These are phyloP conservation scores for Lactarius psammicola DNA, from an alignment of 768 basidiomycete genomes.

Conservation along the genomic window DNA sequence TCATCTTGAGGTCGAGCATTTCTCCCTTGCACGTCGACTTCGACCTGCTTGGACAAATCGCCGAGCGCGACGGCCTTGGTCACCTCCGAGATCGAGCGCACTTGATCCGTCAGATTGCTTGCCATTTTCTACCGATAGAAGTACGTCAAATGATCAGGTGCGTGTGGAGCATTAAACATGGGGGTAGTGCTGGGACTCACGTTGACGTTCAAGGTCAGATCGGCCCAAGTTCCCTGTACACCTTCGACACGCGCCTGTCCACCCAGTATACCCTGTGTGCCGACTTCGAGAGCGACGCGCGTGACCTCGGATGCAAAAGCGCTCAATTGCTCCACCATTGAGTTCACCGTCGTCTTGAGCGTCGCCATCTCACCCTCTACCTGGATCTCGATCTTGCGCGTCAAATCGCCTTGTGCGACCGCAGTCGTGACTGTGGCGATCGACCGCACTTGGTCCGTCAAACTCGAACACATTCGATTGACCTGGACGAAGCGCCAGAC, in stretches of 20 bases:
- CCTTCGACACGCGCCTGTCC: slow-evolving; percentile 86
- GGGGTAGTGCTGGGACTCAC: slow-evolving; percentile 47
- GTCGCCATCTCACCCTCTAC: slow-evolving; percentile 83
- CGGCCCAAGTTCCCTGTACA: slow-evolving; percentile 89
- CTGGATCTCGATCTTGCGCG: slow-evolving; percentile 86
- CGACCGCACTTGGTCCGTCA: slow-evolving; percentile 74
- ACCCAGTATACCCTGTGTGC: slow-evolving; percentile 83
- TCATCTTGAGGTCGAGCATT: slow-evolving; percentile 82
- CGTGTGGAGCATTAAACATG: neutral
- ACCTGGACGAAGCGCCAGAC: slow-evolving; percentile 42
- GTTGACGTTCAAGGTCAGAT: slow-evolving; percentile 84
- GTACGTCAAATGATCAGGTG: neutral
- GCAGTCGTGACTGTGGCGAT: slow-evolving; percentile 83
- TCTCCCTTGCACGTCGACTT: slow-evolving; percentile 94
- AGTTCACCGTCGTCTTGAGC: slow-evolving; percentile 77
- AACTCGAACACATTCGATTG: slow-evolving; percentile 72
- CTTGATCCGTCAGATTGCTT: slow-evolving; percentile 79
- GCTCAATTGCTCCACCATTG: slow-evolving; percentile 84
- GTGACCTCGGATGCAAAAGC: slow-evolving; percentile 82
- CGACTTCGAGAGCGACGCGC: slow-evolving; percentile 80
- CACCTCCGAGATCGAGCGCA: slow-evolving; percentile 87
- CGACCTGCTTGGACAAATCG: slow-evolving; percentile 78
- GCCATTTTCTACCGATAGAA: slow-evolving; percentile 69
- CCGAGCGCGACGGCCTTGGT: slow-evolving; percentile 79
- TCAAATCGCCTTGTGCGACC: slow-evolving; percentile 84